Evolutionary conservation across 805 yeast species (phyloP).

Genomic region (Metschnikowia amazonensis): DNA sequence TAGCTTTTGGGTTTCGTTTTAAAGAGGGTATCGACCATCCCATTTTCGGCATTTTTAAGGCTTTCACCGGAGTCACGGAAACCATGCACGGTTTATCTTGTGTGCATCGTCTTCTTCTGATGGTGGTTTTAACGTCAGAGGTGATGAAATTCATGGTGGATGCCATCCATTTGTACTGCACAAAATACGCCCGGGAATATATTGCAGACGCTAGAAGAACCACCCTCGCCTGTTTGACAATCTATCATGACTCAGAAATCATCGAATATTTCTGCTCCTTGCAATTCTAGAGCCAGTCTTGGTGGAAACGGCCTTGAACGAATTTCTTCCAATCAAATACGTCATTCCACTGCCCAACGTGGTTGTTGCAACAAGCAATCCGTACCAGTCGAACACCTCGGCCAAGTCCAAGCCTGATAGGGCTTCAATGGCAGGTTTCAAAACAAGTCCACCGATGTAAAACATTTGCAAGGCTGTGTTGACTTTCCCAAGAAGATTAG

Average conservation of each 20-base stretch:
- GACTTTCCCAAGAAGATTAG: slow-evolving; percentile 78
- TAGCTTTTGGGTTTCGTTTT: slow-evolving; percentile 13
- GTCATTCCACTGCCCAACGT: slow-evolving; percentile 77
- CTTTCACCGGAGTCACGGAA: slow-evolving; percentile 6
- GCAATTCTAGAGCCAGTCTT: slow-evolving; percentile 8
- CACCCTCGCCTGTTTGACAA: slow-evolving; percentile 11
- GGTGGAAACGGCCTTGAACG: slow-evolving; percentile 44
- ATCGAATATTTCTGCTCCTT: slow-evolving; percentile 9
- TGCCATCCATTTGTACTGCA: slow-evolving; percentile 12
- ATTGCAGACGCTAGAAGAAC: background rate
- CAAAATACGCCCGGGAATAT: slow-evolving; percentile 6
- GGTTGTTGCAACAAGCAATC: slow-evolving; percentile 44
- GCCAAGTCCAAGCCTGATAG: slow-evolving; percentile 13
- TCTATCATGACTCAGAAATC: slow-evolving; percentile 11
- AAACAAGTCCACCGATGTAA: slow-evolving; percentile 57
- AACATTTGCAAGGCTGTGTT: slow-evolving; percentile 93
- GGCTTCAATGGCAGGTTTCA: slow-evolving; percentile 31
- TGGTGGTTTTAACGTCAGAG: slow-evolving; percentile 7
- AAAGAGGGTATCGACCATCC: slow-evolving; percentile 5
- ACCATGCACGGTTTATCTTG: slow-evolving; percentile 4
- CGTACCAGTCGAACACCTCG: slow-evolving; percentile 23
- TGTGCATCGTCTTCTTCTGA: background rate
- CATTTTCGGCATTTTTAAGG: slow-evolving; percentile 6
- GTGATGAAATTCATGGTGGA: slow-evolving; percentile 12
- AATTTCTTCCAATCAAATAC: slow-evolving; percentile 65